phyloP scores from a whole-genome alignment of 257 asterid species.

The Solanum lycopersicoides region DNA sequence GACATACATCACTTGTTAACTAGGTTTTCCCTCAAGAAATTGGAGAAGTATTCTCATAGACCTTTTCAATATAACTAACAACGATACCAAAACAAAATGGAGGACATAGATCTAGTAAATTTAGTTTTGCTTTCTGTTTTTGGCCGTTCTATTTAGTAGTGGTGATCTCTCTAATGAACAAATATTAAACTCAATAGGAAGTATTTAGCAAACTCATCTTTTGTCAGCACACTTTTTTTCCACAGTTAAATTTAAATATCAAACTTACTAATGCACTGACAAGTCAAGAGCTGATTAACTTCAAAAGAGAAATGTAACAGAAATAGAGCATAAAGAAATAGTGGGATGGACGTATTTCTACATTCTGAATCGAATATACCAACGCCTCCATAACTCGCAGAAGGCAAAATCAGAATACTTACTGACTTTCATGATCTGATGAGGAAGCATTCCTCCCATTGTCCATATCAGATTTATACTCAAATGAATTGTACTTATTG shows the following conservation, averaged over 20 bases:
- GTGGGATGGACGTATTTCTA: not conserved
- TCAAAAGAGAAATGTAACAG: not conserved
- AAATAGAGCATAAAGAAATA: not conserved
- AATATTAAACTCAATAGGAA: not conserved
- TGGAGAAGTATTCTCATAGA: not conserved
- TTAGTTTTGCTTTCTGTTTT: not conserved
- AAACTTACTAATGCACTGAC: not conserved
- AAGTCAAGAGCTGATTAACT: not conserved
- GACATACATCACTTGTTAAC: not conserved
- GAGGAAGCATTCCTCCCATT: slow-evolving; percentile 68
- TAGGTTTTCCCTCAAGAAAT: not conserved
- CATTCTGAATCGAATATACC: not conserved
- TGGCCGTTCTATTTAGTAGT: not conserved
- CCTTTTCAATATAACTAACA: not conserved
- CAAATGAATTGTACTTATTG: slow-evolving; percentile 61
- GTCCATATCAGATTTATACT: slow-evolving; percentile 61
- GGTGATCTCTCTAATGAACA: not conserved
- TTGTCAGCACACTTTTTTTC: not conserved
- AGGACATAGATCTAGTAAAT: not conserved
- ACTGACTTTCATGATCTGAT: slow-evolving; percentile 91
- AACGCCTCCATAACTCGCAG: not conserved
- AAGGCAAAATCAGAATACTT: slow-evolving; percentile 24
- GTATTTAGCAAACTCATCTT: not conserved
- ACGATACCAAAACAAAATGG: not conserved
- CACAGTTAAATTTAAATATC: not conserved